phyloP scores from a whole-genome alignment of 306 rosid genomes.

The Cyclanthera cordifolia region DNA sequence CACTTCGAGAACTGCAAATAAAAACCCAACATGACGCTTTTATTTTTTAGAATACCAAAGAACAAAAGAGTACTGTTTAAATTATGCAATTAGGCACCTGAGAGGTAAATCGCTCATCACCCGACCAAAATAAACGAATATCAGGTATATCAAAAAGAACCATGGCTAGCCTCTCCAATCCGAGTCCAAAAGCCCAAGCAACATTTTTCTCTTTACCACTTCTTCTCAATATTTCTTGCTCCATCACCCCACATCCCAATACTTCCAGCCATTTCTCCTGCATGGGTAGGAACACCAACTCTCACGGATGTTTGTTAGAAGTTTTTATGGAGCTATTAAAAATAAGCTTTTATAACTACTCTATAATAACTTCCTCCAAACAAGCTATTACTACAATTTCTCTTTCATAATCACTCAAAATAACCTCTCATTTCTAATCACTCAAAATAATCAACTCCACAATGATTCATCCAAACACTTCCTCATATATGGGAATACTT shows the following conservation, averaged over 20 bases:
- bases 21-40: conserved; percentile 15
- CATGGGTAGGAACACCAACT: conserved; percentile 6
- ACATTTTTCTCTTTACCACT: conserved; percentile 63
- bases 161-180: conserved; percentile 95
- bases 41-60: conserved; percentile 10
- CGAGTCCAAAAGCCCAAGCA: conserved; percentile 99
- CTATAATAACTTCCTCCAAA: no score
- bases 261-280: conserved; percentile 96
- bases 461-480: no score
- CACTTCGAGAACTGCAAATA: conserved; percentile 62
- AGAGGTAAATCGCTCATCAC: conserved; percentile 81
- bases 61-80: conserved; percentile 12
- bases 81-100: conserved; percentile 47
- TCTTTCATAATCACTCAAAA: no score
- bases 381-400: no score
- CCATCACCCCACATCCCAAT: conserved; percentile 94
- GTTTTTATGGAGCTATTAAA: no score
- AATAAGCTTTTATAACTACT: no score
- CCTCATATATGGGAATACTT: background rate
- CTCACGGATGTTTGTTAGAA: no score
- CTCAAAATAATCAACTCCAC: no score
- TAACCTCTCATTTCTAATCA: no score
- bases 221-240: conserved; percentile 79
- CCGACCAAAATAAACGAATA: conserved; percentile 91
- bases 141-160: conserved; percentile 95